These are phyloP conservation scores for Penium margaritaceum DNA, from an alignment of 139 green algal species.

Conservation along the genomic window DNA sequence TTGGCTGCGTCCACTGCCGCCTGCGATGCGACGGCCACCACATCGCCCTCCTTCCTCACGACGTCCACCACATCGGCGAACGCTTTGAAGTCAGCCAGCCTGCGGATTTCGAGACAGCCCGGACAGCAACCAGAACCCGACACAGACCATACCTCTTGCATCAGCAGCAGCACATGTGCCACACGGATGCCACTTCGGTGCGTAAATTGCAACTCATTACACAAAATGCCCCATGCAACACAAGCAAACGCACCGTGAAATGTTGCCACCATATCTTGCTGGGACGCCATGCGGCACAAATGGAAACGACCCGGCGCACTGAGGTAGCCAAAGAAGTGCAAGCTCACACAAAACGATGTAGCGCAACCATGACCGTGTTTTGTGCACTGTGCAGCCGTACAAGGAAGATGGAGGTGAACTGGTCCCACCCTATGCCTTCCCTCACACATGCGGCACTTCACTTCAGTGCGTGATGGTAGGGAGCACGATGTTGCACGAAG, in stretches of 20 bases:
- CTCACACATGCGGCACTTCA: too few species aligned
- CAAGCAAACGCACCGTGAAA: neutral
- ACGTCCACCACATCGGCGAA: slow-evolving; percentile 52
- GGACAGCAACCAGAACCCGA: neutral
- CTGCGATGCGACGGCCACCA: slow-evolving; percentile 36
- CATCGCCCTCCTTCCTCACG: slow-evolving; percentile 49
- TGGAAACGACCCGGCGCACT: too few species aligned
- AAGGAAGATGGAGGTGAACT: neutral
- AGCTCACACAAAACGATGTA: neutral
- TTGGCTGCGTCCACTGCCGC: slow-evolving; percentile 32
- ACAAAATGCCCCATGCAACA: neutral
- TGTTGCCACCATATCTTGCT: too few species aligned
- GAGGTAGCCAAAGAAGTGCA: too few species aligned
- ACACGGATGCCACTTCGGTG: neutral
- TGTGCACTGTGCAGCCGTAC: slow-evolving; percentile 59
- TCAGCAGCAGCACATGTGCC: neutral
- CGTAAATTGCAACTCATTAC: neutral
- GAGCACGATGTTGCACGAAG: neutral
- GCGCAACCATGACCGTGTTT: slow-evolving; percentile 11
- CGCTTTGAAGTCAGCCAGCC: slow-evolving; percentile 50
- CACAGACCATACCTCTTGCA: neutral
- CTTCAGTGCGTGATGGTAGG: slow-evolving; percentile 58
- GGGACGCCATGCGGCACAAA: too few species aligned
- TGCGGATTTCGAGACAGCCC: neutral
- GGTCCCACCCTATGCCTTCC: too few species aligned